A percentile compares a stretch with the other conserved stretches of the same genome.
Evolutionary conservation across 805 yeast species (phyloP).

Genomic region (Kurtzmaniella fragi): DNA sequence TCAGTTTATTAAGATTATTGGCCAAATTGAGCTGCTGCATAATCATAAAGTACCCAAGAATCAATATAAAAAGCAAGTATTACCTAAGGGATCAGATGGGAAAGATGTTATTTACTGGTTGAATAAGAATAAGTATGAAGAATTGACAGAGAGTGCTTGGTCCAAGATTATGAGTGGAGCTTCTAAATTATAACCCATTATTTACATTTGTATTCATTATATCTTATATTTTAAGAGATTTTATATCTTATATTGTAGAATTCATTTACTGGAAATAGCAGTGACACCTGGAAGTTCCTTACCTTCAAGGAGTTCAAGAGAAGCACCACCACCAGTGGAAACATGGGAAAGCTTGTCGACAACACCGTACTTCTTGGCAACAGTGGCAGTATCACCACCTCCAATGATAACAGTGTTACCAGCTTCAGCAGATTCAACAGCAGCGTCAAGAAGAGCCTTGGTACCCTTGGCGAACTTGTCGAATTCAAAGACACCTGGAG

Average conservation of each 20-base stretch:
- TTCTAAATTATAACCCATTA: constrained; percentile 28
- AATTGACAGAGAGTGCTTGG: constrained; percentile 59
- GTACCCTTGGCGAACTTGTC: constrained; percentile 90
- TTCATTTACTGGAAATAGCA: constrained; percentile 72
- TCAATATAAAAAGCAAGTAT: constrained; percentile 57
- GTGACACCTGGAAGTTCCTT: constrained; percentile 97
- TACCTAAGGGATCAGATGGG: constrained; percentile 63
- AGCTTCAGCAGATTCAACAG: constrained; percentile 76
- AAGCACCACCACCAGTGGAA: constrained; percentile 99
- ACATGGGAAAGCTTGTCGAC: constrained; percentile 96
- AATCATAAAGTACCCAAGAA: constrained; percentile 80
- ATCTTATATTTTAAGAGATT: constrained; percentile 1
- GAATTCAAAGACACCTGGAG: constrained; percentile 99
- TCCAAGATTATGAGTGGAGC: constrained; percentile 27
- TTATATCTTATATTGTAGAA: no score
- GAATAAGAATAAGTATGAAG: constrained; percentile 49
- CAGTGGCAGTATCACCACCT: constrained; percentile 99
- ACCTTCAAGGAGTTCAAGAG: constrained; percentile 97
- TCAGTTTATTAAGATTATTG: constrained; percentile 62
- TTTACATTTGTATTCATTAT: not conserved
- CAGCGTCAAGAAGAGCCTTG: constrained; percentile 82
- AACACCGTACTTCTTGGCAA: constrained; percentile 96
- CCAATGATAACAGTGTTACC: constrained; percentile 97
- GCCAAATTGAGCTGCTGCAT: constrained; percentile 58
- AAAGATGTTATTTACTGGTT: constrained; percentile 69